Conservation (phyloP, 805 yeast species). For the Suhomyces kilbournensis region DNA sequence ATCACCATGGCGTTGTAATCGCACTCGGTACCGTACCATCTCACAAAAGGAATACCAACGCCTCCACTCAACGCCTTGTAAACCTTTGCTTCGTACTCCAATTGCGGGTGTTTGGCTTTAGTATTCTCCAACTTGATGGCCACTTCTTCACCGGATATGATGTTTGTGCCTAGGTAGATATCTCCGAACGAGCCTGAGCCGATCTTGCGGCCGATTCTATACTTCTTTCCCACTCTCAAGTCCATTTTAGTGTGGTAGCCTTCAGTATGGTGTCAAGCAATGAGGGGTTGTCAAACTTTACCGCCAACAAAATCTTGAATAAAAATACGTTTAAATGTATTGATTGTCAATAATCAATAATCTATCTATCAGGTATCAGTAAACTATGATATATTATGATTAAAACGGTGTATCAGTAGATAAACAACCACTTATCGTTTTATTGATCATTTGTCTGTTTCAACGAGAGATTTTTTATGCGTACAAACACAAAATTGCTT, state of each 20-base stretch:
- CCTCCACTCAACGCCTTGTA: conserved; percentile 94
- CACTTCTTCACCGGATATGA: conserved; percentile 95
- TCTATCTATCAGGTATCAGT: neutral
- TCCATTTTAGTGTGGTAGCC: conserved; percentile 32
- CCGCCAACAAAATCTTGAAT: too few species aligned
- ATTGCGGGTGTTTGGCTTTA: conserved; percentile 92
- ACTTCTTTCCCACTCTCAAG: conserved; percentile 89
- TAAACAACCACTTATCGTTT: neutral
- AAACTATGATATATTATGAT: too few species aligned
- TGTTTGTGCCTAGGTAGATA: conserved; percentile 87
- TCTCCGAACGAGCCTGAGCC: conserved; percentile 98
- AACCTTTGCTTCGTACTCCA: conserved; percentile 95
- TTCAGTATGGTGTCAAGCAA: too few species aligned
- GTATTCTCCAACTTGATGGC: conserved; percentile 92
- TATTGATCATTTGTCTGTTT: neutral
- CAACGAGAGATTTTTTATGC: conserved; percentile 2
- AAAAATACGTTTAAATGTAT: neutral
- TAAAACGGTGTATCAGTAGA: neutral
- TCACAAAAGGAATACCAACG: conserved; percentile 92
- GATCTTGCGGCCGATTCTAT: conserved; percentile 88
- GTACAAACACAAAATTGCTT: conserved; percentile 4
- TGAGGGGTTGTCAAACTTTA: too few species aligned
- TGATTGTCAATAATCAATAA: neutral
- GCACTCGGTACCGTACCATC: conserved; percentile 97
- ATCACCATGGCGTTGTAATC: conserved; percentile 97